Evolutionary conservation across 2,329 filamentous ascomycete species (phyloP).

Genomic region (Aspergillus persii): DNA sequence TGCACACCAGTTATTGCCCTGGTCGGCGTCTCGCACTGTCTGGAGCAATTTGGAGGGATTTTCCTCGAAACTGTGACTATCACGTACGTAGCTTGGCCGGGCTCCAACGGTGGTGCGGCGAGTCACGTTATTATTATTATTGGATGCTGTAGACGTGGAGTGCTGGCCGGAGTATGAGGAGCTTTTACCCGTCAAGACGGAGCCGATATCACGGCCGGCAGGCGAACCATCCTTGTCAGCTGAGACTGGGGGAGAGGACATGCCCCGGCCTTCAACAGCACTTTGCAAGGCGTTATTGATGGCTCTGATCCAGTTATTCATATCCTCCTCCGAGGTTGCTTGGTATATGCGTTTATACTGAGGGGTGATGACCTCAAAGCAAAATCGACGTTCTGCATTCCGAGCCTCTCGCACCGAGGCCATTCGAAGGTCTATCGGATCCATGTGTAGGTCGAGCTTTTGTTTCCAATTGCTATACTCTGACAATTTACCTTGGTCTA

Average conservation of each 20-base stretch:
- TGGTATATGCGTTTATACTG: constrained; percentile 96
- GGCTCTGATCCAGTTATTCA: constrained; percentile 92
- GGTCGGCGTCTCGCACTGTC: constrained; percentile 81
- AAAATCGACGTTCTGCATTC: constrained; percentile 91
- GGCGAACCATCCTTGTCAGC: constrained; percentile 53
- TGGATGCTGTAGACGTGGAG: constrained; percentile 41
- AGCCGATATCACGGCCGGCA: constrained; percentile 81
- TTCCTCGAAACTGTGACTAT: constrained; percentile 73
- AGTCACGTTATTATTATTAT: constrained; percentile 64
- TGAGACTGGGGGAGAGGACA: constrained; percentile 46
- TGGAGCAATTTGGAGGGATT: constrained; percentile 83
- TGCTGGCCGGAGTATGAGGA: constrained; percentile 59
- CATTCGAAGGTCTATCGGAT: constrained; percentile 94
- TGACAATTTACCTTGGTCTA: constrained; percentile 93
- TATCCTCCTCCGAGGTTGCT: constrained; percentile 95
- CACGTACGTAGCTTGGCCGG: constrained; percentile 68
- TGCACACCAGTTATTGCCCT: constrained; percentile 90
- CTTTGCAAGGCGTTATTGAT: constrained; percentile 98
- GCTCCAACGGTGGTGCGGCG: constrained; percentile 90
- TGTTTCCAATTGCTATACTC: constrained; percentile 99
- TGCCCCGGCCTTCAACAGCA: constrained; percentile 79
- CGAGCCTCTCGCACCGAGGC: constrained; percentile 94
- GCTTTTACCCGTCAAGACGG: constrained; percentile 88
- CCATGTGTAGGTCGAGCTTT: constrained; percentile 92
- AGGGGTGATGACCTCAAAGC: constrained; percentile 97